Evolutionary conservation across 1,284 basidiomycete species (phyloP).

Genomic region (Leccinum olivaceoglutinosum): DNA sequence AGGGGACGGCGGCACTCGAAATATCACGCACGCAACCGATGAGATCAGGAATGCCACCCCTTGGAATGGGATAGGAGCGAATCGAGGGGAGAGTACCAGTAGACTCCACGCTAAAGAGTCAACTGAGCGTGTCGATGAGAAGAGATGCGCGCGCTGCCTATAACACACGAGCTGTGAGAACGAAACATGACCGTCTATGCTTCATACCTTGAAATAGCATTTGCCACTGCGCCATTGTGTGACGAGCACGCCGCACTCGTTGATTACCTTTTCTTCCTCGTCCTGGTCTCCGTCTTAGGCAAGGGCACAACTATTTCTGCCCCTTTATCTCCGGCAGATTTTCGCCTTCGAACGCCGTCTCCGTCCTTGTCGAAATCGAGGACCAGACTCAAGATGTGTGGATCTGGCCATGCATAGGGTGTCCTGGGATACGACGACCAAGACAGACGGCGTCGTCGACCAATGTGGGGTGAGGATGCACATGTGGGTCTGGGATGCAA

Average conservation of each 20-base stretch:
- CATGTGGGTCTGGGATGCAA: slow-evolving; percentile 36
- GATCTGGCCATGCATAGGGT: slow-evolving; percentile 73
- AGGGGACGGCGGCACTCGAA: not conserved
- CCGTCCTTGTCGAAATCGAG: slow-evolving; percentile 17
- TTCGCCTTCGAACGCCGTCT: slow-evolving; percentile 18
- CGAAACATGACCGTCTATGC: too few relatives aligned
- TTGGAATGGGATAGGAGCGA: slow-evolving; percentile 33
- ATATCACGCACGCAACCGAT: slow-evolving; percentile 35
- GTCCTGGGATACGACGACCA: slow-evolving; percentile 52
- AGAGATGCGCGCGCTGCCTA: slow-evolving; percentile 29
- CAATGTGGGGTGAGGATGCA: slow-evolving; percentile 45
- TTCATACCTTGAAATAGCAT: slow-evolving; percentile 60
- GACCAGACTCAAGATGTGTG: slow-evolving; percentile 37
- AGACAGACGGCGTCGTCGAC: slow-evolving; percentile 74
- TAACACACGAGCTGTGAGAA: not conserved
- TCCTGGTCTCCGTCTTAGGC: slow-evolving; percentile 30
- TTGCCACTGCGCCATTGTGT: slow-evolving; percentile 63
- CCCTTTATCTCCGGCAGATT: slow-evolving; percentile 3
- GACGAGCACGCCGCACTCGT: slow-evolving; percentile 62
- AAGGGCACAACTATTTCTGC: slow-evolving; percentile 8
- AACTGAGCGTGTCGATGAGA: slow-evolving; percentile 72
- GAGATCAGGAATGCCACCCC: slow-evolving; percentile 40
- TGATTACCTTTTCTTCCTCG: slow-evolving; percentile 37
- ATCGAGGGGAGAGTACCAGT: slow-evolving; percentile 60
- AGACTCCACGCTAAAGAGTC: slow-evolving; percentile 76